A percentile compares a stretch with the other conserved stretches of the same genome.
Conservation (phyloP, 345 rosid genomes). For the Bretschneidera sinensis region DNA sequence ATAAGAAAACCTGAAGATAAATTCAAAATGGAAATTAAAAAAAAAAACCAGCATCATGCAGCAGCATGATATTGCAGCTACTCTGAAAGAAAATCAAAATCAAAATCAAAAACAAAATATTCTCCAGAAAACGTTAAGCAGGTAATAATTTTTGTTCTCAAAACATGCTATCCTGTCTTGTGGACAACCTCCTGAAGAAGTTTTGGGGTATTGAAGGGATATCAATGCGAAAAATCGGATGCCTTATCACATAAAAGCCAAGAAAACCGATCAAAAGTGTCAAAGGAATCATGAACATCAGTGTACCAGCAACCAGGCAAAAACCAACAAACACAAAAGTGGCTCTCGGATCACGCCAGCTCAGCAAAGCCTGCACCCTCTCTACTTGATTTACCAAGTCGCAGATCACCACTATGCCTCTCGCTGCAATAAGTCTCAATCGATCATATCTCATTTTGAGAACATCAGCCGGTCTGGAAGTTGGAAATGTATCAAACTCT, state of each 20-base stretch:
- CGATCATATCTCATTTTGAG: conserved; percentile 4
- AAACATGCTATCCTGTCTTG: conserved; percentile 55
- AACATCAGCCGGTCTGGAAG: not conserved
- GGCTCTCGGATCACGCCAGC: conserved; percentile 70
- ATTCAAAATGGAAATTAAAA: too few species aligned
- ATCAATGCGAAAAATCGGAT: conserved; percentile 45
- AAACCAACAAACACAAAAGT: conserved; percentile 45
- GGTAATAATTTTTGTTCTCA: too few species aligned
- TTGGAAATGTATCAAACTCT: conserved; percentile 17
- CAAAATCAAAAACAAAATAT: too few species aligned
- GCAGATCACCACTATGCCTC: conserved; percentile 19
- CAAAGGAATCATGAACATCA: conserved; percentile 47
- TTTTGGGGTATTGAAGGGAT: conserved; percentile 56
- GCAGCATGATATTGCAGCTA: too few species aligned
- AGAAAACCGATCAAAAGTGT: conserved; percentile 34
- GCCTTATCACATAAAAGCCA: conserved; percentile 48
- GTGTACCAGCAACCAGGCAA: conserved; percentile 48
- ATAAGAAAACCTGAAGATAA: too few species aligned
- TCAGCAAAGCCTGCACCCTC: conserved; percentile 45
- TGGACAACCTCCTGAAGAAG: conserved; percentile 52
- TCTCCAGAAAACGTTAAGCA: too few species aligned
- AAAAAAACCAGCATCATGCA: too few species aligned
- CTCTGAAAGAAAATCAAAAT: too few species aligned
- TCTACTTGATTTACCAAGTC: conserved; percentile 54
- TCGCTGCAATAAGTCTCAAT: conserved; percentile 3